Conservation (phyloP, 202 grass and related monocot species). For the Eragrostis tef region DNA sequence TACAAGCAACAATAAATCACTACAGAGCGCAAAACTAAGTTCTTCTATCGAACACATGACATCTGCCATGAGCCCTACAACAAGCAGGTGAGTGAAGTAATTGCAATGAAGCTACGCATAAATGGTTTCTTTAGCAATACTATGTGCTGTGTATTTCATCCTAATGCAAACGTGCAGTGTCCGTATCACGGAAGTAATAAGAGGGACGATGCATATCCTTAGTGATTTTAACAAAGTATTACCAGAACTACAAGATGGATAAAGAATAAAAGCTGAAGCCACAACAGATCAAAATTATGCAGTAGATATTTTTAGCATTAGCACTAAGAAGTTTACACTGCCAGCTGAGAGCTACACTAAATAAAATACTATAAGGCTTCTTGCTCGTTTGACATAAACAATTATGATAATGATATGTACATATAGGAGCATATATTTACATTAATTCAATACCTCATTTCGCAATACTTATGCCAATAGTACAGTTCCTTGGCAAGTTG, state of each 20-base stretch:
- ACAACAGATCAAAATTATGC: too few species aligned
- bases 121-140: not conserved
- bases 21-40: not conserved
- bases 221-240: not conserved
- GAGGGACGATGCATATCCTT: not conserved
- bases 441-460: too few species aligned
- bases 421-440: too few species aligned
- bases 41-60: not conserved
- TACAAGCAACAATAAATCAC: not conserved
- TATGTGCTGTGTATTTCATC: not conserved
- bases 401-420: too few species aligned
- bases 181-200: not conserved
- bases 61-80: not conserved
- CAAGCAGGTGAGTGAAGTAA: not conserved
- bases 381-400: too few species aligned
- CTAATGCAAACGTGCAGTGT: not conserved
- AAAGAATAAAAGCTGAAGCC: not conserved
- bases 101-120: not conserved
- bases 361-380: too few species aligned
- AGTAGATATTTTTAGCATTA: too few species aligned
- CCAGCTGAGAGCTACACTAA: too few species aligned
- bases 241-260: not conserved
- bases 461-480: too few species aligned
- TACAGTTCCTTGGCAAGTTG: too few species aligned
- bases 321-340: too few species aligned